Percentiles rank a stretch among this genome's conserved stretches.
phyloP scores from a whole-genome alignment of 192 early-diverging fungal species.

The Coemansia sp. region DNA sequence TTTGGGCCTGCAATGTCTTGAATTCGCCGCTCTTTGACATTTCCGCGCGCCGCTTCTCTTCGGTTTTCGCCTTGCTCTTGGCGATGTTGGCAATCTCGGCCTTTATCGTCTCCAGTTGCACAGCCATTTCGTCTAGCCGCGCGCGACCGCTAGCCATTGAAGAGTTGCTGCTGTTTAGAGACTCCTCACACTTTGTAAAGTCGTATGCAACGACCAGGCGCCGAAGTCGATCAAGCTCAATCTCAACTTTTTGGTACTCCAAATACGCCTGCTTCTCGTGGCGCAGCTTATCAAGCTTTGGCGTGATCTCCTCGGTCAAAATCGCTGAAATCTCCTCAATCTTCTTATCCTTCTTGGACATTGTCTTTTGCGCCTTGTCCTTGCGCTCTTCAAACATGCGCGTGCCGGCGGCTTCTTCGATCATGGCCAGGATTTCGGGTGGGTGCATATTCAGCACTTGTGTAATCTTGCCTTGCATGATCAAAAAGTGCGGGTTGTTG shows the following conservation, averaged over 20 bases:
- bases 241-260: constrained; percentile 91
- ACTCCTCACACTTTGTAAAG: constrained; percentile 71
- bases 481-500: constrained; percentile 99
- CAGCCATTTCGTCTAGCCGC: constrained; percentile 37
- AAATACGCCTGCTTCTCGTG: constrained; percentile 83
- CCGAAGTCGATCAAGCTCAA: constrained; percentile 83
- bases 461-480: constrained; percentile 99
- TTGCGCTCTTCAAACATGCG: constrained; percentile 99
- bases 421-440: constrained; percentile 92
- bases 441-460: constrained; percentile 99
- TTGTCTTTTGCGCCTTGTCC: constrained; percentile 88
- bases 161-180: constrained; percentile 38
- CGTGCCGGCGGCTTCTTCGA: constrained; percentile 98
- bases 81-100: constrained; percentile 67
- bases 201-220: constrained; percentile 84
- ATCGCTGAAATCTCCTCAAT: constrained; percentile 85
- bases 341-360: constrained; percentile 95
- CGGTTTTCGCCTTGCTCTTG: constrained; percentile 57
- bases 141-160: constrained; percentile 30
- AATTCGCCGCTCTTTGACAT: constrained; percentile 65
- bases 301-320: constrained; percentile 85
- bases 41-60: constrained; percentile 53
- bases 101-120: constrained; percentile 57
- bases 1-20: constrained; percentile 65
- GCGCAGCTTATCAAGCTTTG: constrained; percentile 88